phyloP scores from a whole-genome alignment of 2,329 filamentous ascomycete genomes.

The Tolypocladium amazonense region DNA sequence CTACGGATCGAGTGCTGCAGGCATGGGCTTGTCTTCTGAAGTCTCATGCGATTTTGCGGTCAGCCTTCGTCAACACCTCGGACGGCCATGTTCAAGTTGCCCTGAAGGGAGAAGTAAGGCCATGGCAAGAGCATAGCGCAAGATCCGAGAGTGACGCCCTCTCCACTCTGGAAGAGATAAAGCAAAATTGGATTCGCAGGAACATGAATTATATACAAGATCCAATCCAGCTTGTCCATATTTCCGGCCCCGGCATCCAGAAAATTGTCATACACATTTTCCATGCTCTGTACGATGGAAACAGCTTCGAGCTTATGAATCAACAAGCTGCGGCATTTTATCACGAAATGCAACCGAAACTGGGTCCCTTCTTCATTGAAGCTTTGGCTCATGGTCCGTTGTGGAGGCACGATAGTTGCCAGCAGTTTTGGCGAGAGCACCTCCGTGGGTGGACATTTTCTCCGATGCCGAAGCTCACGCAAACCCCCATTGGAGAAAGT shows the following conservation, averaged over 20 bases:
- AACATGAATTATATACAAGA: constrained; percentile 37
- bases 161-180: constrained; percentile 21
- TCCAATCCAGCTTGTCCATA: constrained; percentile 41
- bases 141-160: constrained; percentile 19
- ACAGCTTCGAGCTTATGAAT: constrained; percentile 61
- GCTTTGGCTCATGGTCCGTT: constrained; percentile 62
- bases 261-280: constrained; percentile 61
- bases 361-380: constrained; percentile 51
- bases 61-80: constrained; percentile 58
- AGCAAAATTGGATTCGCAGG: constrained; percentile 38
- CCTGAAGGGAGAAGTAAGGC: constrained; percentile 28
- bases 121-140: constrained; percentile 31
- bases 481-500: neutral
- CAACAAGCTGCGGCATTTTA: constrained; percentile 32
- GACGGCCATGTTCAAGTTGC: constrained; percentile 72
- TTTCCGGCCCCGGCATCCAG: constrained; percentile 15
- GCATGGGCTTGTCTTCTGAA: constrained; percentile 48
- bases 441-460: constrained; percentile 25
- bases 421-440: constrained; percentile 57
- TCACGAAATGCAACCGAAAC: constrained; percentile 6
- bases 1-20: constrained; percentile 33
- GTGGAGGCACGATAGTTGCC: constrained; percentile 25
- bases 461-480: constrained; percentile 7
- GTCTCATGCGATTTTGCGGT: constrained; percentile 56
- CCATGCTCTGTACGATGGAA: constrained; percentile 80